These are phyloP conservation scores for Neurospora sp. DNA, from an alignment of 495 filamentous ascomycete species.

Conservation along the genomic window DNA sequence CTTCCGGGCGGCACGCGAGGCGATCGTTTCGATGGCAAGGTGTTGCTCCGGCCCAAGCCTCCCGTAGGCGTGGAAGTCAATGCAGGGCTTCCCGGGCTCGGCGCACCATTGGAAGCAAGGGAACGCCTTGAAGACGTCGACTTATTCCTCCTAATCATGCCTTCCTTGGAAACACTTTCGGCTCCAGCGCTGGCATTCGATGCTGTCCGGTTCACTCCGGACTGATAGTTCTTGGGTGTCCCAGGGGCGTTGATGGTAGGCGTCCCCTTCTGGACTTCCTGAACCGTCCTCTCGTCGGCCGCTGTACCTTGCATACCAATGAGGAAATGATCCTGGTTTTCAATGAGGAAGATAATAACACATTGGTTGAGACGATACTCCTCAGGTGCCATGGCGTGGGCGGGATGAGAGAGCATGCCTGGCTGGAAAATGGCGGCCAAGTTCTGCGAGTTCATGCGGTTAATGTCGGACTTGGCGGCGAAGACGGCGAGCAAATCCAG, in stretches of 20 bases:
- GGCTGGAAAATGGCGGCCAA: slow-evolving; percentile 98
- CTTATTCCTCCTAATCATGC: slow-evolving; percentile 71
- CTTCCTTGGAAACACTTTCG: slow-evolving; percentile 73
- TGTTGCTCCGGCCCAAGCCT: slow-evolving; percentile 85
- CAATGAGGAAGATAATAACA: slow-evolving; percentile 94
- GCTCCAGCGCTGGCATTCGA: slow-evolving; percentile 82
- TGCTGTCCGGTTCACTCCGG: slow-evolving; percentile 57
- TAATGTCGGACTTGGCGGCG: slow-evolving; percentile 91
- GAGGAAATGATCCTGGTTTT: slow-evolving; percentile 86
- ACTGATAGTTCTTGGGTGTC: slow-evolving; percentile 34
- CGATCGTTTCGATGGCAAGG: slow-evolving; percentile 85
- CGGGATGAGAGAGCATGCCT: slow-evolving; percentile 85
- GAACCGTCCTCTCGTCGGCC: slow-evolving; percentile 77
- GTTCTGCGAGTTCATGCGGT: slow-evolving; percentile 92
- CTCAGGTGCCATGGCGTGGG: slow-evolving; percentile 86
- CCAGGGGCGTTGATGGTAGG: slow-evolving; percentile 46
- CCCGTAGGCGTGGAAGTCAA: slow-evolving; percentile 39
- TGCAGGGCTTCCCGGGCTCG: slow-evolving; percentile 63
- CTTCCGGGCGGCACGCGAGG: slow-evolving; percentile 51
- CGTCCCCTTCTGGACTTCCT: slow-evolving; percentile 65
- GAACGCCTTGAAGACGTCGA: slow-evolving; percentile 63
- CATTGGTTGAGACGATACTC: slow-evolving; percentile 95
- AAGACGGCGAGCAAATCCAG: slow-evolving; percentile 97
- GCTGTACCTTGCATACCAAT: slow-evolving; percentile 92
- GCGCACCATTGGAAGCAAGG: slow-evolving; percentile 54